Percentiles rank a stretch among this genome's conserved stretches.
These are phyloP conservation scores for Thalassiosira profunda DNA, from an alignment of 108 stramenopile species.

Conservation along the genomic window DNA sequence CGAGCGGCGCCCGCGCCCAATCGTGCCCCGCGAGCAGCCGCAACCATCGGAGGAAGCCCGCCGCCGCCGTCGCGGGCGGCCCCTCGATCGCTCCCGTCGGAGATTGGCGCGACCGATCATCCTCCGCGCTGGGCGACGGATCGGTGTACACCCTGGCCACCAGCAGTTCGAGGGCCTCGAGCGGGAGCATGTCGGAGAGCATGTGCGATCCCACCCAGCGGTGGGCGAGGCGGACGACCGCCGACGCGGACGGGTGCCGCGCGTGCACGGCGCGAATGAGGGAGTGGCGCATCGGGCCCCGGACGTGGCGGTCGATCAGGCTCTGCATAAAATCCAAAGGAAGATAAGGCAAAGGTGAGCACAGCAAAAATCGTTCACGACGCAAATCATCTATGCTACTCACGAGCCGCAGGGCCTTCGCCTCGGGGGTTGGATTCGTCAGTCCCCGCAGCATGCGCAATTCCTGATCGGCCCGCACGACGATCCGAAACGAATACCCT, in stretches of 20 bases:
- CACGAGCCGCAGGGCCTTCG: conserved; percentile 41
- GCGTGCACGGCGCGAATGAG: conserved; percentile 83
- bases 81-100: conserved; percentile 13
- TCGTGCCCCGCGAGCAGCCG: conserved; percentile 74
- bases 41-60: conserved; percentile 78
- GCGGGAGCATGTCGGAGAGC: conserved; percentile 76
- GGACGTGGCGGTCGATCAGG: conserved; percentile 68
- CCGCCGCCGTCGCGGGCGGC: conserved; percentile 61
- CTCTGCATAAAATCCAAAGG: background rate
- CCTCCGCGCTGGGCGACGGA: conserved; percentile 4
- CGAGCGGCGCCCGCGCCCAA: conserved; percentile 82
- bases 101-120: background rate
- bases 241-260: conserved; percentile 74
- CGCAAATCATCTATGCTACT: no score
- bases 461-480: conserved; percentile 87
- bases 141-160: conserved; percentile 85
- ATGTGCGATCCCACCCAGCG: conserved; percentile 84
- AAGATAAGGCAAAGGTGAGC: background rate
- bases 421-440: conserved; percentile 61
- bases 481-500: conserved; percentile 81
- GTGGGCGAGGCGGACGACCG: conserved; percentile 69
- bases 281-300: conserved; percentile 77
- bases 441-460: conserved; percentile 64
- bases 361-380: no score
- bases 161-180: conserved; percentile 79